Base-by-base conservation (phyloP, 306 rosid species). In the Urtica urens region DNA sequence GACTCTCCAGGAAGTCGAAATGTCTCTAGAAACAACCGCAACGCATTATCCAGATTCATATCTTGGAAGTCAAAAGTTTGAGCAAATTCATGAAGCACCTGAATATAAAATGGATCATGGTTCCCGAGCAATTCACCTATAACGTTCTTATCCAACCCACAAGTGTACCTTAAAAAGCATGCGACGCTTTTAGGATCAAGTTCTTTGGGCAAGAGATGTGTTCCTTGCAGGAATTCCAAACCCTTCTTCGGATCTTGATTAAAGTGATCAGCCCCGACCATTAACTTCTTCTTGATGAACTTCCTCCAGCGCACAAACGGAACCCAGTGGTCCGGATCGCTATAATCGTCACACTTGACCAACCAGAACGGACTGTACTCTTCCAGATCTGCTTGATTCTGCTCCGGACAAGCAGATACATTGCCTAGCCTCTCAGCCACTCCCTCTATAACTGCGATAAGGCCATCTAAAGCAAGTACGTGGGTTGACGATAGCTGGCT, bases 171-270 rank as follows among this genome's bases (percentile, higher is more conserved):
- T 78, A 85, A 90, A 79, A 90, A 90, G 78, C 94, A 85, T 44
- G 99, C 99, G 65, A 90, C 99, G 47, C 99, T 90, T 71, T 85
- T 86, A 42, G 99, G 99, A 66, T 90, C 99, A 68, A 90, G 99
- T 81, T 90, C 82, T 62, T 82, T 83, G 31, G 99, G 99, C 77
- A 90, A 73, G 70, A 90, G 99, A 67, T 85, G 94, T 19, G 87
- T 77, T 81, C 95, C 99, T 67, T 90, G 99, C 47, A 90, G 95
- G 66, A 85, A 90, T 68, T 90, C 99, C 24, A 90, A 70, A 61
- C 99, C 99, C 80, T 90, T 90, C 72, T 90, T 90, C 38, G 99
- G 99, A 67, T 90, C 99, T 46, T 95, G 94, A 66, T 90, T 90
- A 58, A 85, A 90, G 77, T 90, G 99, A 71, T 90, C 99, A 26